Base-by-base conservation (phyloP, 352 stramenopile species). In the Pythium rhizo-oryzae region DNA sequence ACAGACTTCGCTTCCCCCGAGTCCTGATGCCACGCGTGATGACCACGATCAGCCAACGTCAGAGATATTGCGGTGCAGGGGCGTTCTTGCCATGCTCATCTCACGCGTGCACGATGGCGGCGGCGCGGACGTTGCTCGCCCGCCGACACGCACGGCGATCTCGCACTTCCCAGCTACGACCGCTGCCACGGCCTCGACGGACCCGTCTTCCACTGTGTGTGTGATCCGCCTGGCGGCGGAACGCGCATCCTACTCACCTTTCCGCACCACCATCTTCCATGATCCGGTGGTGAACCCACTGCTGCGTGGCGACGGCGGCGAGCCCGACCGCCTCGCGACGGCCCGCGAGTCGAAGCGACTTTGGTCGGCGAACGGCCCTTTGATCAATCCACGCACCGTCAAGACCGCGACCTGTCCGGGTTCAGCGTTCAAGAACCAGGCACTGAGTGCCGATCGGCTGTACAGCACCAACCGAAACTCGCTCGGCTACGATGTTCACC, bases 241-340 rank as follows among this genome's bases (percentile, higher is more conserved):
- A 19, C 72, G 35, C 44, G 74, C 43, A 28, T 65, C 70, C 41
- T 91, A 93, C 57, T 24, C 77, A 19, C 75, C 78, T 3, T 93
- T 93, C 61, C 84, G 84, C 28, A 72, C 83, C 28, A 84, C 82
- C 8, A 86, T 91, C 62, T 91, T 91, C 72, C 78, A 78, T 37
- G 80, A 93, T 47, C 60, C 74, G 37, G 65, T 52, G 7, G 67
- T 82, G 35, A 92, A 92, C 56, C 76, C 79, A 13, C 61, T 65
- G 18, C 70, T 91, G 6, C 78, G 76, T 33, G 75, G 68, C 11
- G 68, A 85, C 4, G 80, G 77, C 1, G 61, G 64, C 1, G 72
- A 76, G 23, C 75, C 77, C 11, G 77, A 86, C 23, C 41, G 56
- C 23, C 52, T 72, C 21, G 69, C 76, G 12, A 68, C 51, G 15